Conservation (phyloP, 495 filamentous ascomycete genomes). For the Neurospora sp. region DNA sequence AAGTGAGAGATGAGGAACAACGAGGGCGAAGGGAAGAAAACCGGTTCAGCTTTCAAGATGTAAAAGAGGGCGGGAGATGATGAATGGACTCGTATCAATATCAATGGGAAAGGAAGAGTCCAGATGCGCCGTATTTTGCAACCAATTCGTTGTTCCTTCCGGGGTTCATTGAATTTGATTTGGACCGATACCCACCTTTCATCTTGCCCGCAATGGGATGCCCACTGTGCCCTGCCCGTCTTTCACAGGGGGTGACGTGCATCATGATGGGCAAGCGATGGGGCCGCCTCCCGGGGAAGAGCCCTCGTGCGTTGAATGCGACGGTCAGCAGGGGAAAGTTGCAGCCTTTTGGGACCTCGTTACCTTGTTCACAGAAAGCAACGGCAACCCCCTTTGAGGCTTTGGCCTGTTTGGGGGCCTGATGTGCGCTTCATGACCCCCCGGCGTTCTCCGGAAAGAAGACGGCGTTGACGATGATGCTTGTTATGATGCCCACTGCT, state of each 20-base stretch:
- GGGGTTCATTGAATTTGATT: neutral
- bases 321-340: neutral
- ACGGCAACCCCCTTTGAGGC: neutral
- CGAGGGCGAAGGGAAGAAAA: neutral
- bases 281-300: neutral
- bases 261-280: neutral
- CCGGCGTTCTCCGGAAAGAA: neutral
- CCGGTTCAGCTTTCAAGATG: neutral
- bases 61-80: neutral
- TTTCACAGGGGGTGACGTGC: neutral
- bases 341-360: neutral
- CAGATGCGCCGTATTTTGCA: neutral
- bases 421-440: neutral
- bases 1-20: neutral
- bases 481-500: neutral
- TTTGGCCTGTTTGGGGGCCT: neutral
- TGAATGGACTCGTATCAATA: neutral
- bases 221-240: neutral
- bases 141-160: neutral
- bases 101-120: neutral
- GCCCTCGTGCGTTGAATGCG: neutral
- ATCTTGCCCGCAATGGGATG: neutral
- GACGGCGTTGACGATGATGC: neutral
- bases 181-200: neutral
- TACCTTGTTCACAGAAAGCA: neutral